Evolutionary conservation across 768 basidiomycete species (phyloP).

Genomic region (Mycena vulgaris): DNA sequence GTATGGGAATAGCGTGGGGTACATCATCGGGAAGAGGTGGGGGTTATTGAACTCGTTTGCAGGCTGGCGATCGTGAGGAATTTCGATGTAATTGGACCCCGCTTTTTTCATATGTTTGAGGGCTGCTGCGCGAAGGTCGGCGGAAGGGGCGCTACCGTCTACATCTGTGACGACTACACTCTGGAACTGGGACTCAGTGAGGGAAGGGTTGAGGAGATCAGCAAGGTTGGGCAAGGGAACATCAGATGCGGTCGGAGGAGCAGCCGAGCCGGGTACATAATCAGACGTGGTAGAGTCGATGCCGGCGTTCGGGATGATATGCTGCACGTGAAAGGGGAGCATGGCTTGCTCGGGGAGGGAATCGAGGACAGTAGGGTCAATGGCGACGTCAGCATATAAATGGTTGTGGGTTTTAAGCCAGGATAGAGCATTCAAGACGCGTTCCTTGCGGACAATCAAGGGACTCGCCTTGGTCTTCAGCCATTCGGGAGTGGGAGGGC

Average conservation of each 20-base stretch:
- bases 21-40: conserved; percentile 5
- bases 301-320: background rate
- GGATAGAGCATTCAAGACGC: no score
- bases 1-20: conserved; percentile 24
- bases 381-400: no score
- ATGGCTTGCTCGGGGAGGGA: no score
- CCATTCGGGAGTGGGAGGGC: no score
- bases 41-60: conserved; percentile 21
- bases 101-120: background rate
- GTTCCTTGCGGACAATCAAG: no score
- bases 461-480: no score
- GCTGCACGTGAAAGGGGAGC: background rate
- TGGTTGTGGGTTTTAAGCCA: no score
- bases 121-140: background rate
- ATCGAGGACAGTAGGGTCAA: no score
- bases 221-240: no score
- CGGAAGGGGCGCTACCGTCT: background rate
- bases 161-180: conserved; percentile 12
- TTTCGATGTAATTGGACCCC: background rate
- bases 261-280: background rate
- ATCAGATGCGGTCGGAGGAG: background rate
- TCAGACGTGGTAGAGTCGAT: background rate
- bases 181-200: no score
- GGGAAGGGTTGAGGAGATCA: no score
- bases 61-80: background rate